phyloP scores from a whole-genome alignment of 257 asterid genomes.

The Coffea canephora region DNA sequence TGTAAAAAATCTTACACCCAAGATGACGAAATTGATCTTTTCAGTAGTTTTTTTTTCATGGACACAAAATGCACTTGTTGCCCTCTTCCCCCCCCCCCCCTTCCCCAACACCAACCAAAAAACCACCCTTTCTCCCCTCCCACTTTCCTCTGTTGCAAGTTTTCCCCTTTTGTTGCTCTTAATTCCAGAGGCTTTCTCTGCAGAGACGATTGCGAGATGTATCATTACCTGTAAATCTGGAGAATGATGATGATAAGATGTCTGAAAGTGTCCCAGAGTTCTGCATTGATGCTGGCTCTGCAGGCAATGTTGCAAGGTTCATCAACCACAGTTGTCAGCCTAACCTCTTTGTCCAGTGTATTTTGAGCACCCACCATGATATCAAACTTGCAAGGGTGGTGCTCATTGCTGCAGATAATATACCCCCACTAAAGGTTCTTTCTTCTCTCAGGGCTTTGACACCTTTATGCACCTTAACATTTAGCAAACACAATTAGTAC shows the following conservation, averaged over 20 bases:
- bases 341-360: constrained; percentile 78
- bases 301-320: constrained; percentile 70
- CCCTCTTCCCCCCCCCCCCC: too few species aligned
- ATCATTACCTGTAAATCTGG: constrained; percentile 48
- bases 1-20: neutral
- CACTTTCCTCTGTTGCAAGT: constrained; percentile 5
- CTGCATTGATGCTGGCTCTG: constrained; percentile 76
- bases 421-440: constrained; percentile 76
- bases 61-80: neutral
- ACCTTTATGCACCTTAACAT: neutral
- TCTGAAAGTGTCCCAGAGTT: constrained; percentile 60
- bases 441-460: neutral
- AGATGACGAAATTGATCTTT: neutral
- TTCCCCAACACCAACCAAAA: too few species aligned
- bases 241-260: constrained; percentile 37
- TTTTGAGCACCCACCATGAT: constrained; percentile 68
- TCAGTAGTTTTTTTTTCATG: neutral
- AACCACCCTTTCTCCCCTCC: neutral
- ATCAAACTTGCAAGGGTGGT: constrained; percentile 60
- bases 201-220: constrained; percentile 87
- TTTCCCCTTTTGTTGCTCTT: neutral
- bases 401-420: constrained; percentile 80
- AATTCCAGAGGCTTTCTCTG: neutral
- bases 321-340: constrained; percentile 92
- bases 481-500: too few species aligned